These are phyloP conservation scores for Chloropicon primus DNA, from an alignment of 139 green algal genomes.

Conservation along the genomic window DNA sequence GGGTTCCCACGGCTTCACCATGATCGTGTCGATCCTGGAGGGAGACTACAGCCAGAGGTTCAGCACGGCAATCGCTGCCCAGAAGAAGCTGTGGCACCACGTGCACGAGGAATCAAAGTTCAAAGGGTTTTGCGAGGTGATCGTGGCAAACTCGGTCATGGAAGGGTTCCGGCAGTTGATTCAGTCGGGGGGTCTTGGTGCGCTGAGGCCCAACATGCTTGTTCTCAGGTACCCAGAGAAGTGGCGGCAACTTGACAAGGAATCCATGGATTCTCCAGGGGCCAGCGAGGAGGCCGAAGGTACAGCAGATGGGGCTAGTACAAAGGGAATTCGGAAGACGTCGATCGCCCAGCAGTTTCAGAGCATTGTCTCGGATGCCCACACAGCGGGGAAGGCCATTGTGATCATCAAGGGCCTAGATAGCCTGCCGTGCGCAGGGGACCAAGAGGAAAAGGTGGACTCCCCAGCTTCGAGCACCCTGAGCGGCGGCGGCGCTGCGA, in stretches of 20 bases:
- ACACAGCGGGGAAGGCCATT: constrained; percentile 23
- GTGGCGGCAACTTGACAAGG: neutral
- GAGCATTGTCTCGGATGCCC: constrained; percentile 24
- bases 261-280: neutral
- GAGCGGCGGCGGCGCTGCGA: neutral
- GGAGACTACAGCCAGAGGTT: constrained; percentile 12
- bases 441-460: neutral
- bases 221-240: neutral
- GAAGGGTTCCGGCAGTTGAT: constrained; percentile 20
- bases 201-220: constrained; percentile 29
- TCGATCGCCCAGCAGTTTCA: constrained; percentile 19
- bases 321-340: neutral
- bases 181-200: constrained; percentile 22
- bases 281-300: neutral
- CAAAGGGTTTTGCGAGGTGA: constrained; percentile 23
- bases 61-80: constrained; percentile 11
- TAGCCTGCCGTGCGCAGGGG: constrained; percentile 4
- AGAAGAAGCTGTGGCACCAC: constrained; percentile 10
- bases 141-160: constrained; percentile 11
- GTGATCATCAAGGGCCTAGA: constrained; percentile 27
- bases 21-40: constrained; percentile 22
- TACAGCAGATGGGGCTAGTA: neutral
- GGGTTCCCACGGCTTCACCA: constrained; percentile 14
- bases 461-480: neutral
- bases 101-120: constrained; percentile 22